Evolutionary conservation across 352 stramenopile genomes (phyloP), one percentile per base, ranked within the genome.

Genomic region (Phytophthora capsici): DNA sequence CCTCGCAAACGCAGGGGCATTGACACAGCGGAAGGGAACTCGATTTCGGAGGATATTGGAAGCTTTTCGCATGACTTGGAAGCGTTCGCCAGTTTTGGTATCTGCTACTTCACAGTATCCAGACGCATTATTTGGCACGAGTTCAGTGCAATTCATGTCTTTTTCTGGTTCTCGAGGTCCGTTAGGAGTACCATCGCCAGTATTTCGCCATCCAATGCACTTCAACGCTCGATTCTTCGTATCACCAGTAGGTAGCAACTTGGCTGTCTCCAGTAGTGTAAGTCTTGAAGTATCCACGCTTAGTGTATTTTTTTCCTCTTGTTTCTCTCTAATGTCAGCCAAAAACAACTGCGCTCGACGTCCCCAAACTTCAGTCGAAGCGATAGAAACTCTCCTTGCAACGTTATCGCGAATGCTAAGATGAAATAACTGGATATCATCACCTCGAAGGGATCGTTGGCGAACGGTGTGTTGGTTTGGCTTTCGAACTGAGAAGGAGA

Each of bases 1-100:
- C 26, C 37, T 62, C 17, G 75, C 48, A 28, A 86, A 81, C 23
- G 81, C 69, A 19, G 70, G 54, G 9, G 79, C 77, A 19, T 81
- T 68, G 19, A 65, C 53, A 41, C 77, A 86, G 16, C 62, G 70
- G 57, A 84, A 84, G n/a, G 55, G 53, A 12, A 71, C 61, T 14
- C 68, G 49, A 23, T 59, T 61, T 1, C 36, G 62, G 2, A 86
- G 23, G 9, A 68, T 71, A 12, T 52, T 49, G 63, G 74, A 86
- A 14, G 50, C 37, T 5, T 37, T 46, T 19, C 61, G 53, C 67
- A 86, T 78, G 8, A 82, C 59, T 12, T 57, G 72, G 44, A 82
- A 61, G 5, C 55, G 65, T 19, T 71, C 49, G 1, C 76, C 75
- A 1, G 68, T 63, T 4, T 54, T 22, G 2, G 49, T 55, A 46